Conservation (phyloP, 2,329 filamentous ascomycete genomes). For the Neofusicoccum cordaticola region DNA sequence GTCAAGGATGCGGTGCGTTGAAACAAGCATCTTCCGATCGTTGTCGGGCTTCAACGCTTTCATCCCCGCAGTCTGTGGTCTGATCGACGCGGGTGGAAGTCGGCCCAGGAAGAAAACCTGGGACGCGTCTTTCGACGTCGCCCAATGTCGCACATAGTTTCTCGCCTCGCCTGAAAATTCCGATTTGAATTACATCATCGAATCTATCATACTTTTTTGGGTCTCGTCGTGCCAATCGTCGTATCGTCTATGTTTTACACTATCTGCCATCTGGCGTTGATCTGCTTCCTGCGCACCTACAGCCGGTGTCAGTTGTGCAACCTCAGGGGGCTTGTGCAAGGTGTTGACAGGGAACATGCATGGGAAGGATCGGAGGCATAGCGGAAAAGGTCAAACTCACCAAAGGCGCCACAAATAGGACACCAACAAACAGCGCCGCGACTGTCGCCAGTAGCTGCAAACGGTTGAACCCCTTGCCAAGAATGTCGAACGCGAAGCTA, state of each 20-base stretch:
- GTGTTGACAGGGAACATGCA: slow-evolving; percentile 23
- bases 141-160: neutral
- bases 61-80: neutral
- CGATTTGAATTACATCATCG: neutral
- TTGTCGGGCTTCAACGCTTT: neutral
- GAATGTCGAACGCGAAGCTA: slow-evolving; percentile 84
- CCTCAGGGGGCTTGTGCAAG: neutral
- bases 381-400: slow-evolving; percentile 54
- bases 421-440: slow-evolving; percentile 71
- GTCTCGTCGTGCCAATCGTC: slow-evolving; percentile 2
- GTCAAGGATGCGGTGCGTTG: neutral
- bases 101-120: neutral
- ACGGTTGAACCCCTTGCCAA: slow-evolving; percentile 94
- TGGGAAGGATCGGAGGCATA: neutral
- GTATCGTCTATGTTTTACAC: slow-evolving; percentile 1
- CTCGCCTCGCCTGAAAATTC: neutral
- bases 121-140: neutral
- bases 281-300: slow-evolving; percentile 61
- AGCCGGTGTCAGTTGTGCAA: slow-evolving; percentile 18
- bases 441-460: slow-evolving; percentile 81
- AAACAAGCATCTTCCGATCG: neutral
- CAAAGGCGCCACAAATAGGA: slow-evolving; percentile 77
- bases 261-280: slow-evolving; percentile 62
- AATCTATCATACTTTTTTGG: slow-evolving; percentile 14
- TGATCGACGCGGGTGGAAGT: slow-evolving; percentile 1